Evolutionary conservation across 768 basidiomycete genomes (phyloP), one percentile per base, ranked within the genome.

Genomic region (Boletellus ananas): DNA sequence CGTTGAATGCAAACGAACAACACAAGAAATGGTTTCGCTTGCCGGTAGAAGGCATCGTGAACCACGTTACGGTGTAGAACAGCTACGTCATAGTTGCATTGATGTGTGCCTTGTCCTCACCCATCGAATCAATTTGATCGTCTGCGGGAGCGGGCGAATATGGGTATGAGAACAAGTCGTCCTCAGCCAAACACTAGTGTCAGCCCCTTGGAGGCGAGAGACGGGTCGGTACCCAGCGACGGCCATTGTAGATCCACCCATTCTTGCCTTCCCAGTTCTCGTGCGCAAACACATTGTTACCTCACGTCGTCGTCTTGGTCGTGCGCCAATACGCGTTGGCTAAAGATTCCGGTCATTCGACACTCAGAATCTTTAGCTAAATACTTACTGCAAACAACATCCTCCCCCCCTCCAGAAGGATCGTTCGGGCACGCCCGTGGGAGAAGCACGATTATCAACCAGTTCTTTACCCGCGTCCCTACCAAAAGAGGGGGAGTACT

Each of bases 271-370:
- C 80, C 84, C 87, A 91, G 67, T 94, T 90, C 79, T 97, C 95
- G 58, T 97, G 95, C 1, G 94, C 90, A 58, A 94, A 92, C 51
- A 92, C 87, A 56, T 93, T 93, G 74, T 93, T 92, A 47, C 90
- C 91, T 78, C 81, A 86, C 0, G 92, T 96, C 1, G n/a, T n/a
- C n/a, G 85, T 90, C 17, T 86, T 84, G 31, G 83, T 87, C 63
- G 87, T 87, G 48, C 74, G 73, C 69, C 72, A 83, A 54, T 74
- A 72, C 10, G 68, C 62, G 48, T 60, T 44, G 44, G 45, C 51
- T 61, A 37, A 56, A 66, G 16, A 52, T 58, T 20, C 29, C 11
- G n/a, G 20, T 55, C 36, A 53, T 16, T 47, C 33, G 1, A n/a
- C 9, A 23, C 5, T 20, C 3, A 2, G 3, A 9, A 2, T 31